These are phyloP conservation scores for Acanthamoeba polyphaga DNA, from an alignment of 208 protist genomes.

Conservation along the genomic window DNA sequence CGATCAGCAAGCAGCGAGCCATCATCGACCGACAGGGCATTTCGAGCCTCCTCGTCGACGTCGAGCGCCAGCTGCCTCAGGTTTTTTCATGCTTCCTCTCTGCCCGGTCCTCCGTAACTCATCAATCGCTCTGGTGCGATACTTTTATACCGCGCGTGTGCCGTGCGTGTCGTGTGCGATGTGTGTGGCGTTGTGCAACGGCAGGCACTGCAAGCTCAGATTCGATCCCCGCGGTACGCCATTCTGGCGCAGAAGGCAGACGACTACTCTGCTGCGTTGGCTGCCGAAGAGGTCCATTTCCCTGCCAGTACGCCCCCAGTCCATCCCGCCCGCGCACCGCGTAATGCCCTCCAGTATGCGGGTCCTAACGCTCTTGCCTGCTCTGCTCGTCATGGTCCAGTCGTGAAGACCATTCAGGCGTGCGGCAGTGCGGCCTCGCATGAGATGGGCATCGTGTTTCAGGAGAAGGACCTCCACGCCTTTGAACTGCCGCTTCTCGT, in stretches of 20 bases:
- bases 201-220: background rate
- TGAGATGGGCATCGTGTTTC: slow-evolving; percentile 80
- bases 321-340: background rate
- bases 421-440: slow-evolving; percentile 82
- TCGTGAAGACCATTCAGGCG: slow-evolving; percentile 81
- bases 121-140: too few species aligned
- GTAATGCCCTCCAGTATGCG: too few species aligned
- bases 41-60: slow-evolving; percentile 47
- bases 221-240: slow-evolving; percentile 10
- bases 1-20: slow-evolving; percentile 35
- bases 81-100: background rate
- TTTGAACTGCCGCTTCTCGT: slow-evolving; percentile 36
- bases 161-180: too few species aligned
- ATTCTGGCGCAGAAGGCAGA: slow-evolving; percentile 8
- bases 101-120: too few species aligned
- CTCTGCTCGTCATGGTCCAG: background rate
- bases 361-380: too few species aligned
- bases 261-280: background rate
- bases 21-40: slow-evolving; percentile 66
- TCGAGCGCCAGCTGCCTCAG: slow-evolving; percentile 26
- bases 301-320: background rate
- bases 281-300: background rate
- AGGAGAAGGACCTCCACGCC: slow-evolving; percentile 61
- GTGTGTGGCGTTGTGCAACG: too few species aligned
- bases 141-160: background rate